Conservation (phyloP, 2,329 filamentous ascomycete species). For the Cladosporium sp. region DNA sequence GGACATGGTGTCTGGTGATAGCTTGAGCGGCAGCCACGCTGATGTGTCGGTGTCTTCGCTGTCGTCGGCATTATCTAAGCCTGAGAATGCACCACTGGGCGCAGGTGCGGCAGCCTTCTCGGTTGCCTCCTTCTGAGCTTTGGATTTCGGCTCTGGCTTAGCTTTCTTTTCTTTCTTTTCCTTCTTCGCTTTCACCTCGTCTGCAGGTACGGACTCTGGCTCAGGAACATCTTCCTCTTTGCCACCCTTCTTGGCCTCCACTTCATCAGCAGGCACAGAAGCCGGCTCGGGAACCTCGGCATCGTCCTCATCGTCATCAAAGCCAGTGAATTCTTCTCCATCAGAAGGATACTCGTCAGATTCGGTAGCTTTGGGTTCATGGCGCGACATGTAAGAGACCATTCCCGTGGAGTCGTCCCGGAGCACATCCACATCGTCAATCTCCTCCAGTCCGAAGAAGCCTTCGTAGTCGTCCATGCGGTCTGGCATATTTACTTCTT, state of each 20-base stretch:
- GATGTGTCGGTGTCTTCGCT: conserved; percentile 67
- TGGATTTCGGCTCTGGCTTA: conserved; percentile 18
- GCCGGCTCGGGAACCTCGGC: conserved; percentile 25
- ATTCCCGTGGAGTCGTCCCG: conserved; percentile 50
- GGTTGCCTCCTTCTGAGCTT: conserved; percentile 7
- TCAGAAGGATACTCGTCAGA: conserved; percentile 28
- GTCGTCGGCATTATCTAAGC: conserved; percentile 44
- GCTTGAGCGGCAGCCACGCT: conserved; percentile 69
- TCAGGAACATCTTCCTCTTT: conserved; percentile 26
- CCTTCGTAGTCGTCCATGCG: conserved; percentile 86
- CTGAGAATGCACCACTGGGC: conserved; percentile 48
- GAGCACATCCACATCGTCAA: conserved; percentile 86
- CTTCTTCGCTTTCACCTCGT: conserved; percentile 22
- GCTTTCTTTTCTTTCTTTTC: conserved; percentile 27
- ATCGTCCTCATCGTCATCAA: conserved; percentile 40
- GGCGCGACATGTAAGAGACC: conserved; percentile 34
- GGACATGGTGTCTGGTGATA: conserved; percentile 68
- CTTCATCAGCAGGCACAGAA: conserved; percentile 21
- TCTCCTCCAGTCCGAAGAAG: conserved; percentile 87
- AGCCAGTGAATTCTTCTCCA: conserved; percentile 62
- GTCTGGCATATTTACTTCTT: conserved; percentile 64
- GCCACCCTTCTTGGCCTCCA: conserved; percentile 17
- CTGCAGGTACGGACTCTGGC: conserved; percentile 21
- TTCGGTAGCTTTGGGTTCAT: conserved; percentile 28
- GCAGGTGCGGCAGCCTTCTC: not conserved